Evolutionary conservation across 1,139 yeast genomes (phyloP), one percentile per base, ranked within the genome.

Genomic region (Blastobotrys capitulatus): DNA sequence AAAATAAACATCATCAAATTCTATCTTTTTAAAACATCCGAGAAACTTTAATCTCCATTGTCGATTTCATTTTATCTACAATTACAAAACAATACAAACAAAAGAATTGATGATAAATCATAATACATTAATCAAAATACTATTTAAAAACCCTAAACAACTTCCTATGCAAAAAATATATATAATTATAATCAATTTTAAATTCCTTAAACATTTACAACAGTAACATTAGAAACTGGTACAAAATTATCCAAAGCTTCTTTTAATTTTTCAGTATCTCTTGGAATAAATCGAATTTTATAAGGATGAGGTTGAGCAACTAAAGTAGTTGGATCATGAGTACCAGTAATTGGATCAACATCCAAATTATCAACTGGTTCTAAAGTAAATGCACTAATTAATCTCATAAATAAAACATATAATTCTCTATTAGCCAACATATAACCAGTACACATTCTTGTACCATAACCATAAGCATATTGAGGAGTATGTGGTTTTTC

Each of bases 391-490:
- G 66, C 57, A 1, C 73, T 57, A 2, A 76, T 59, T 42, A 74
- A 57, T 47, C 77, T 69, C 44, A 69, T 60, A 20, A 74, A 57
- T 8, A 74, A 57, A 19, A 72, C 61, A 58, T 83, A 83, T 63
- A 83, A 67, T 58, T 83, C 87, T 50, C 77, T 75, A 57, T 73
- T 69, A 0, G 87, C 87, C 46, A 84, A 68, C 47, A 75, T 72
- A 48, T 73, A 73, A 0, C 90, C 92, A 0, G 83, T 74, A 60
- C 90, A 84, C 77, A 74, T 79, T 49, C 90, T 64, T 0, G 83
- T 72, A 0, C 92, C 92, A 16, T 76, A 75, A 0, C 90, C 90
- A 65, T 82, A 84, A 0, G 86, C 67, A 51, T 80, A 73, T 58
- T 82, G 86, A 6, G 60, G 60, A 22, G 68, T 57, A 1, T 62